Conservation (phyloP, 2,329 filamentous ascomycete species). For the Epicoccum nigrum region DNA sequence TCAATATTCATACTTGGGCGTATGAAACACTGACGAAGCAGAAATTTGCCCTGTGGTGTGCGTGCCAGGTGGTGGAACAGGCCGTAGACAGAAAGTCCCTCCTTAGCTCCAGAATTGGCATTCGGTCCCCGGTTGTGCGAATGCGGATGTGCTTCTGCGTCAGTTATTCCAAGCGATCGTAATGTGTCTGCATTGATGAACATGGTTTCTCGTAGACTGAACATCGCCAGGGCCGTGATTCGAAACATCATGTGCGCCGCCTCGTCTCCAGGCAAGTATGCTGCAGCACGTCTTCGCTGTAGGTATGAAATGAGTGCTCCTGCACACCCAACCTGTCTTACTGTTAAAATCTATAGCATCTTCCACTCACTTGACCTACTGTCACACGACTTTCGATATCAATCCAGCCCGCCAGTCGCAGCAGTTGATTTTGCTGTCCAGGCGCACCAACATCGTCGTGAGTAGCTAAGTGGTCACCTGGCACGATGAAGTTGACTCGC, state of each 20-base stretch:
- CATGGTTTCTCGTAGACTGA: slow-evolving; percentile 70
- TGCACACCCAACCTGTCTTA: slow-evolving; percentile 73
- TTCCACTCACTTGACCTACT: slow-evolving; percentile 46
- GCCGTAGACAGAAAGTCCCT: slow-evolving; percentile 82
- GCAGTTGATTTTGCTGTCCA: slow-evolving; percentile 66
- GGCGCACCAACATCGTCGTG: slow-evolving; percentile 54
- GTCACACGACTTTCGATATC: slow-evolving; percentile 76
- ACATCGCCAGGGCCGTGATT: slow-evolving; percentile 73
- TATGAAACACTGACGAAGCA: slow-evolving; percentile 80
- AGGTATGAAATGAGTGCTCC: slow-evolving; percentile 85
- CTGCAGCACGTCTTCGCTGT: slow-evolving; percentile 68
- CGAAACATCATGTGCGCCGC: slow-evolving; percentile 62
- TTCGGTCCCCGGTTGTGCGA: slow-evolving; percentile 75
- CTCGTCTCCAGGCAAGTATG: slow-evolving; percentile 66
- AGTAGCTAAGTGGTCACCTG: slow-evolving; percentile 58
- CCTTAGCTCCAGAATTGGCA: slow-evolving; percentile 70
- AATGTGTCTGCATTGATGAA: slow-evolving; percentile 84
- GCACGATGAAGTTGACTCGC: slow-evolving; percentile 64
- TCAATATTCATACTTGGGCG: slow-evolving; percentile 73
- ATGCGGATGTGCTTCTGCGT: slow-evolving; percentile 82
- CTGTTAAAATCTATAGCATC: background rate
- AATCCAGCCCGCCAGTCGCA: slow-evolving; percentile 72
- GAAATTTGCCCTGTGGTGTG: slow-evolving; percentile 77
- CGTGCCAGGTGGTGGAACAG: slow-evolving; percentile 76
- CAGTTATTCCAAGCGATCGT: slow-evolving; percentile 81